Evolutionary conservation across 108 stramenopile species (phyloP).

Genomic region (Schizochytrium sp.): DNA sequence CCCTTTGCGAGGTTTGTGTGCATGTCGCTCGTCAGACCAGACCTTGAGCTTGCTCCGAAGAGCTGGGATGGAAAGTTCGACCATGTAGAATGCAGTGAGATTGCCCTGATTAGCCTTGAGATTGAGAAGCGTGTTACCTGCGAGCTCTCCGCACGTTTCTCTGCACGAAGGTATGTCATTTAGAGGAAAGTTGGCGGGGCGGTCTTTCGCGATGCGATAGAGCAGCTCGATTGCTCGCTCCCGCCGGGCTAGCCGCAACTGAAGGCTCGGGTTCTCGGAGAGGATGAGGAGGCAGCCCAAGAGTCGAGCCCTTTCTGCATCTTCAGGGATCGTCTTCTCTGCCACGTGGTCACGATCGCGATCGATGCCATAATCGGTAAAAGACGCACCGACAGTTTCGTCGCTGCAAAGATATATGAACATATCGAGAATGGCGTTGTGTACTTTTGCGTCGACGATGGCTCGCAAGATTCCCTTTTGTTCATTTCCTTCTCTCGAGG

Average conservation of each 20-base stretch:
- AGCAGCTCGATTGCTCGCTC: not conserved
- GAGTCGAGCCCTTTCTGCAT: not conserved
- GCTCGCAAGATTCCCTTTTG: too few species aligned
- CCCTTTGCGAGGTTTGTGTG: too few species aligned
- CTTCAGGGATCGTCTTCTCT: too few species aligned
- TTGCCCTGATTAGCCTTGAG: not conserved
- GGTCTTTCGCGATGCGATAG: too few species aligned
- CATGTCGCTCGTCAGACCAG: not conserved
- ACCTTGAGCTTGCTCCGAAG: not conserved
- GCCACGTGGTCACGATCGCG: too few species aligned
- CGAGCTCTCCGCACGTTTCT: not conserved
- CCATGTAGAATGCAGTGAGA: not conserved
- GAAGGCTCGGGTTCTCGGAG: not conserved
- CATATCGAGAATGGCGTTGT: not conserved
- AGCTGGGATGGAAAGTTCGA: not conserved
- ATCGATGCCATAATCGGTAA: too few species aligned
- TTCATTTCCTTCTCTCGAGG: too few species aligned
- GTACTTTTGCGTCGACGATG: not conserved
- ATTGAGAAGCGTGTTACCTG: not conserved
- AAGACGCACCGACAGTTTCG: too few species aligned
- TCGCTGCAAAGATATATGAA: too few species aligned
- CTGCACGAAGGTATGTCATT: not conserved
- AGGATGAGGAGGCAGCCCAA: not conserved
- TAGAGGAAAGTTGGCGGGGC: too few species aligned
- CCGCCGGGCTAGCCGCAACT: not conserved